These are phyloP conservation scores for Coriaria nepalensis DNA, from an alignment of 306 rosid species.

Conservation along the genomic window DNA sequence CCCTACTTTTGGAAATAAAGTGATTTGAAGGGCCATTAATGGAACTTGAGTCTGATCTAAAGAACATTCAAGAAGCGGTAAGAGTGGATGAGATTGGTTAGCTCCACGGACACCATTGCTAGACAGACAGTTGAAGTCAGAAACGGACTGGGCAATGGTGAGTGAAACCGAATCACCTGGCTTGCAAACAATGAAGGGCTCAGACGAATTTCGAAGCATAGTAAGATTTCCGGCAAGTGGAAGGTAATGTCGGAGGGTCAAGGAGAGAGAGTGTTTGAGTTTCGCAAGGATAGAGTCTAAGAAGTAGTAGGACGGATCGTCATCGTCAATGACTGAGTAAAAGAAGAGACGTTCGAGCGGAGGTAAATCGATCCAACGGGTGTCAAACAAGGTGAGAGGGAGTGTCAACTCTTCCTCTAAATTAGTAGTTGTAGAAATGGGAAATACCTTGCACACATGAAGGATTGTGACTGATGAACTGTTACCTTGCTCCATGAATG, in stretches of 20 bases:
- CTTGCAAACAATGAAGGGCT: constrained; percentile 20
- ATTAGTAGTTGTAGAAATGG: too few species aligned
- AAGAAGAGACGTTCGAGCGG: constrained; percentile 26
- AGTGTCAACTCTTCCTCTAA: neutral
- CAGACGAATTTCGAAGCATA: constrained; percentile 10
- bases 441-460: too few species aligned
- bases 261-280: constrained; percentile 24
- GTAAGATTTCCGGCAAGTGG: constrained; percentile 24
- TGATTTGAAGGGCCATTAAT: constrained; percentile 29
- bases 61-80: constrained; percentile 21
- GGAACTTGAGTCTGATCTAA: constrained; percentile 11
- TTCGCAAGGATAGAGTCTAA: constrained; percentile 3
- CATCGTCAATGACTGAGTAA: constrained; percentile 12
- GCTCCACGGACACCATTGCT: constrained; percentile 8
- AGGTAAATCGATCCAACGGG: constrained; percentile 16
- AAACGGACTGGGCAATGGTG: constrained; percentile 16
- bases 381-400: constrained; percentile 26
- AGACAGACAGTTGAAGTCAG: constrained; percentile 13
- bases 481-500: too few species aligned
- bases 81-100: constrained; percentile 10
- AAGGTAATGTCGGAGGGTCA: constrained; percentile 24
- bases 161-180: constrained; percentile 22
- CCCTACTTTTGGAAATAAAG: constrained; percentile 30
- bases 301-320: neutral
- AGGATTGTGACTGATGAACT: too few species aligned